Conservation (phyloP, 345 rosid genomes). For the Eucalyptus fibrosa region DNA sequence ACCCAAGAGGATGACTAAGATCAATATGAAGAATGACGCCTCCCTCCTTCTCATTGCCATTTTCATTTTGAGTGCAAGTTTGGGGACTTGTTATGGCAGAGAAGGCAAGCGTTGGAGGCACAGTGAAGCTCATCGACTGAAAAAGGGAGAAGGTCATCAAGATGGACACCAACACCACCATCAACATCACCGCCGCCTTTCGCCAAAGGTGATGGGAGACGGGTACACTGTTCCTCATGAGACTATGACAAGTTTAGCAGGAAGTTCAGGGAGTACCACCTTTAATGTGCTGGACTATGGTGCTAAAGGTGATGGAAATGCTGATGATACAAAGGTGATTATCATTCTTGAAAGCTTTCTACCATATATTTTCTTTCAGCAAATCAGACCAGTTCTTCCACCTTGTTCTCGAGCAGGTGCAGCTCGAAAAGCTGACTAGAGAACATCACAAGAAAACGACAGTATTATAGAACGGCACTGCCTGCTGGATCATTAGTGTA, state of each 20-base stretch:
- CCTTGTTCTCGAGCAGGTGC: neutral
- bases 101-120: conserved; percentile 20
- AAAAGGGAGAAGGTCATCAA: neutral
- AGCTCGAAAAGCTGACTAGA: neutral
- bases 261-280: conserved; percentile 1
- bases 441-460: neutral
- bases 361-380: neutral
- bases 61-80: conserved; percentile 10
- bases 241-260: neutral
- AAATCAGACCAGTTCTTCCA: neutral
- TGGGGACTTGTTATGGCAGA: conserved; percentile 35
- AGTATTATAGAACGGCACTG: neutral
- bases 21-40: conserved; percentile 2
- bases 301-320: conserved; percentile 71
- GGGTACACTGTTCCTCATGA: neutral
- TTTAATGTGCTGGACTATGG: conserved; percentile 55
- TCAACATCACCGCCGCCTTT: neutral
- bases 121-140: neutral
- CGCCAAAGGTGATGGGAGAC: neutral
- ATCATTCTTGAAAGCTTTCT: neutral
- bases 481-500: neutral
- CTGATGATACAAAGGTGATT: conserved; percentile 71
- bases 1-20: conserved; percentile 12
- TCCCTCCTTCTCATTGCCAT: conserved; percentile 7
- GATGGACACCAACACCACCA: neutral